phyloP scores from a whole-genome alignment of 2,329 filamentous ascomycete species.

The Aspergillus sp. region DNA sequence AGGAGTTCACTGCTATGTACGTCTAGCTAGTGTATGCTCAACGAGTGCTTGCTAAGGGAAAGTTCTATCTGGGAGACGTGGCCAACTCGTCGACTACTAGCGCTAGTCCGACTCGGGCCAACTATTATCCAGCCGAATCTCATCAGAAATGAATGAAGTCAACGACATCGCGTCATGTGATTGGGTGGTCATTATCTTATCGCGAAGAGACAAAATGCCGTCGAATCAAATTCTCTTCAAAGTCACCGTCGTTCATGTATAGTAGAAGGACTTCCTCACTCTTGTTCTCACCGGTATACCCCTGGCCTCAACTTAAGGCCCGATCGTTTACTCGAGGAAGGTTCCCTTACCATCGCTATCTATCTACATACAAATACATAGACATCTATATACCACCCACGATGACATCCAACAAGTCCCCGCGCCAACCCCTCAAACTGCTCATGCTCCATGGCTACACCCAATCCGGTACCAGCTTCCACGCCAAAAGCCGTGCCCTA shows the following conservation, averaged over 20 bases:
- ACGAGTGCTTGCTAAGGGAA: no score
- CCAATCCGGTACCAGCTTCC: slow-evolving; percentile 79
- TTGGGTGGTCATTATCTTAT: no score
- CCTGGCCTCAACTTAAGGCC: not conserved
- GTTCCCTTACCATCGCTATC: not conserved
- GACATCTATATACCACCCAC: not conserved
- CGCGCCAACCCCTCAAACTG: slow-evolving; percentile 47
- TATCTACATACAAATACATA: slow-evolving; percentile 2
- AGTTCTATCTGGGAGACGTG: no score
- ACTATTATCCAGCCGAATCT: no score
- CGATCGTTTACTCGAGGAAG: not conserved
- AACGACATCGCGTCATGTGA: no score
- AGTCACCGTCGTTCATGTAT: not conserved
- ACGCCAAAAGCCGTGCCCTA: slow-evolving; percentile 77
- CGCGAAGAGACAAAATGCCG: no score
- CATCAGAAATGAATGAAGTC: no score
- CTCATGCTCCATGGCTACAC: slow-evolving; percentile 84
- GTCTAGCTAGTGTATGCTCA: no score
- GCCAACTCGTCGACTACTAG: no score
- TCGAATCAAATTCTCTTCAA: no score
- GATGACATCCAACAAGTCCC: not conserved
- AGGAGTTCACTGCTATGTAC: no score
- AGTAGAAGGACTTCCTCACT: not conserved
- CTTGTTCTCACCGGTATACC: not conserved
- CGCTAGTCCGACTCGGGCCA: no score